These are phyloP conservation scores for Asterochloris sp. DNA, from an alignment of 139 green algal genomes.

Conservation along the genomic window DNA sequence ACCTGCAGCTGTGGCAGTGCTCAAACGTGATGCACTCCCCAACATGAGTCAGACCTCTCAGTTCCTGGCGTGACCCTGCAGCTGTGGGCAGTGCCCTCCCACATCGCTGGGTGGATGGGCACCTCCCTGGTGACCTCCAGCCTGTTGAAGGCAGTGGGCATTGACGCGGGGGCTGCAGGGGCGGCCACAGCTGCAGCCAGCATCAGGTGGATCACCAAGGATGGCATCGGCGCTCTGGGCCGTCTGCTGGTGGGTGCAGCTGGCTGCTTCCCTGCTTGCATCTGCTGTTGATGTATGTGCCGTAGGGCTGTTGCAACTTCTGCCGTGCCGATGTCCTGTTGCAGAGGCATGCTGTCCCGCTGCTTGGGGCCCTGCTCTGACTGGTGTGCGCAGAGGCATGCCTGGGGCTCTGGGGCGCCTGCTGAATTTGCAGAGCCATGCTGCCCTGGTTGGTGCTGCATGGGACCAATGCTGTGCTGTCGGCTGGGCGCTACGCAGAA, in stretches of 20 bases:
- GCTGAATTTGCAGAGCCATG: no score
- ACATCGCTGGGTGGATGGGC: conserved; percentile 41
- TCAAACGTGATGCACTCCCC: background rate
- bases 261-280: background rate
- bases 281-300: no score
- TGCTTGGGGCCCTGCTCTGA: no score
- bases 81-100: conserved; percentile 43
- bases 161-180: conserved; percentile 27
- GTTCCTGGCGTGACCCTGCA: conserved; percentile 53
- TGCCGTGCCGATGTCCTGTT: no score
- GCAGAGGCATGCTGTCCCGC: no score
- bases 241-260: conserved; percentile 46
- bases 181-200: conserved; percentile 47
- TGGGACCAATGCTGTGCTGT: no score
- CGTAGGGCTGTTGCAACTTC: no score
- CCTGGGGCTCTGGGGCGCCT: no score
- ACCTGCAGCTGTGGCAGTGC: background rate
- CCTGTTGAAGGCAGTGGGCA: conserved; percentile 63
- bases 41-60: background rate
- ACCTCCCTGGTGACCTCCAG: conserved; percentile 62
- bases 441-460: no score
- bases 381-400: no score
- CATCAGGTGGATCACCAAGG: conserved; percentile 78
- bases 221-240: conserved; percentile 71
- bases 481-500: no score